phyloP scores from a whole-genome alignment of 2,329 filamentous ascomycete genomes.

The Dactylella cylindrospora region DNA sequence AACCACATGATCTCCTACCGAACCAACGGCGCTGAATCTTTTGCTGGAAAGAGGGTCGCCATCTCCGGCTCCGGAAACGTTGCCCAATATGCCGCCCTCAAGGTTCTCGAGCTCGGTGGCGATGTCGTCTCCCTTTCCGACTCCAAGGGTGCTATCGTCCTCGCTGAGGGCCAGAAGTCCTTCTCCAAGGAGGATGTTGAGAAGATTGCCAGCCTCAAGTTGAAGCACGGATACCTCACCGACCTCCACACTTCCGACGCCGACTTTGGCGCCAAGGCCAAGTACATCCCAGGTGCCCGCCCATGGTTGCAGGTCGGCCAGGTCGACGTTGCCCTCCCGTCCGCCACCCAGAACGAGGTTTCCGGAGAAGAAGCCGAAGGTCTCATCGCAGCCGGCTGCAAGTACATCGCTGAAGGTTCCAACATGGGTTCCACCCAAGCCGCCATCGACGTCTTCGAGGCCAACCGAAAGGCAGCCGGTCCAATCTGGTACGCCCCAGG shows the following conservation, averaged over 20 bases:
- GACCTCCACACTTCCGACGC: conserved; percentile 62
- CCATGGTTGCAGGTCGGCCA: conserved; percentile 89
- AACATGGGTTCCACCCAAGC: conserved; percentile 99
- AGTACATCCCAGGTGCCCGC: conserved; percentile 81
- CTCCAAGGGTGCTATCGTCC: conserved; percentile 78
- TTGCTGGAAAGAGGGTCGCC: conserved; percentile 88
- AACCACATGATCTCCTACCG: conserved; percentile 92
- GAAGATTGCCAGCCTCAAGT: conserved; percentile 80
- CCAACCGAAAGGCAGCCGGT: conserved; percentile 66
- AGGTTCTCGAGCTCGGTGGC: conserved; percentile 92
- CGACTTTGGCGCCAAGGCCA: conserved; percentile 67
- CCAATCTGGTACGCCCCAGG: conserved; percentile 91
- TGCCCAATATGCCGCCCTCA: conserved; percentile 94
- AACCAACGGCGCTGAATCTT: conserved; percentile 73
- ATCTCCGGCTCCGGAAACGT: conserved; percentile 98
- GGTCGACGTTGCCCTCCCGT: conserved; percentile 88
- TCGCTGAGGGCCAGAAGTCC: conserved; percentile 65
- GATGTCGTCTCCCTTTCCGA: conserved; percentile 92
- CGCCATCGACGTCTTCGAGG: conserved; percentile 91
- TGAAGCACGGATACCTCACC: conserved; percentile 78
- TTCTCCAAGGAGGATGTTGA: conserved; percentile 80
- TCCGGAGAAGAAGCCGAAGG: conserved; percentile 83
- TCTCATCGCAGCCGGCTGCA: conserved; percentile 72
- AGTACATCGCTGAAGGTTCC: conserved; percentile 91
- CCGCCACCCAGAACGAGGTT: conserved; percentile 97